Percentiles rank a stretch among this genome's conserved stretches.
Conservation (phyloP, 2,329 filamentous ascomycete genomes). For the Epicoccum nigrum region DNA sequence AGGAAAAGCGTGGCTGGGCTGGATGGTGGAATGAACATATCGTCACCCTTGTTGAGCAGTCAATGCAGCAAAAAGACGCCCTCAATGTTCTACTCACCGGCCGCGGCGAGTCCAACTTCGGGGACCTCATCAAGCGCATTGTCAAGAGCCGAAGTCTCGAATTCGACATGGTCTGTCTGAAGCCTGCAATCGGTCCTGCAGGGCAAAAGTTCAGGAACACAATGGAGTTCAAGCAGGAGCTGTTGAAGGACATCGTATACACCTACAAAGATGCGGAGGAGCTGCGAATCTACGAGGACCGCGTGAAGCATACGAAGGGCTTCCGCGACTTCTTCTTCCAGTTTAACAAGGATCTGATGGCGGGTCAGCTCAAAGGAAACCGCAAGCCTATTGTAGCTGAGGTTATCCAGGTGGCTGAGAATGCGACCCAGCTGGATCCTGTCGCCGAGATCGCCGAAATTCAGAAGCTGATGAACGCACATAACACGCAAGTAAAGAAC, state of each 20-base stretch:
- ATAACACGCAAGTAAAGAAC: conserved; percentile 69
- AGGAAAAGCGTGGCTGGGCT: conserved; percentile 83
- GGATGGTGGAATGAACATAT: conserved; percentile 98
- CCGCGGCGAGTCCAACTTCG: conserved; percentile 76
- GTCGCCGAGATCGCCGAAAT: conserved; percentile 81
- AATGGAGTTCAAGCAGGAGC: conserved; percentile 89
- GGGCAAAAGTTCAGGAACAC: conserved; percentile 81
- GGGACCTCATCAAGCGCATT: conserved; percentile 81
- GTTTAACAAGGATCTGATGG: conserved; percentile 70
- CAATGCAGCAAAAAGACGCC: conserved; percentile 82
- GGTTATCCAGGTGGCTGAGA: conserved; percentile 85
- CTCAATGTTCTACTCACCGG: conserved; percentile 88
- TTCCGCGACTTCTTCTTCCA: conserved; percentile 85
- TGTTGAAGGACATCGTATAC: conserved; percentile 79
- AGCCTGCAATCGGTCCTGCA: conserved; percentile 80
- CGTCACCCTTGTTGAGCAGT: conserved; percentile 76
- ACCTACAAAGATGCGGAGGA: conserved; percentile 86
- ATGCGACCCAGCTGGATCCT: conserved; percentile 74
- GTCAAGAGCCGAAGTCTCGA: conserved; percentile 75
- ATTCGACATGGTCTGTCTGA: conserved; percentile 88
- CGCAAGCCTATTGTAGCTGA: conserved; percentile 74
- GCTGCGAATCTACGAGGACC: conserved; percentile 72
- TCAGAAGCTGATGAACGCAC: conserved; percentile 85
- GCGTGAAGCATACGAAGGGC: conserved; percentile 70
- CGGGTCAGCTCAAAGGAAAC: conserved; percentile 50